Evolutionary conservation across 495 filamentous ascomycete species (phyloP), one percentile per base, ranked within the genome.

Genomic region (Penicillium fimorum): DNA sequence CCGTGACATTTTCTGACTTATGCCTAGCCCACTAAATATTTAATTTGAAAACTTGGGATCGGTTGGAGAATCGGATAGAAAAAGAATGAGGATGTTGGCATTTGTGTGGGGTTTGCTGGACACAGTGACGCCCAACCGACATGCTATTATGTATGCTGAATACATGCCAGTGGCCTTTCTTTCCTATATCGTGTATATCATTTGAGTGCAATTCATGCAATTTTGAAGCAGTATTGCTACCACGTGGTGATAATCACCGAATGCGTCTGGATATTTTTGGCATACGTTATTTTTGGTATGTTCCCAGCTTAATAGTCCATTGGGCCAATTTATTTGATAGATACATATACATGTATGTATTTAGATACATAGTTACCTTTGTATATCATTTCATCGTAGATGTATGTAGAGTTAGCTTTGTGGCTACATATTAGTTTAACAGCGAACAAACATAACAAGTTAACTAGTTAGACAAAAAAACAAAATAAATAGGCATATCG

Each of bases 111-210:
- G 48, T 57, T 63, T 56, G 53, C 60, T 63, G 60, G 46, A 53
- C 27, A 40, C 45, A 53, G 64, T 57, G 56, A 51, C 60, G 56
- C 65, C 57, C 55, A 45, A 57, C 52, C 51, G 41, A 53, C 48
- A 60, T 62, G 69, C 67, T 65, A 63, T 61, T 65, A 45, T 76
- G 71, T 73, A 72, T 72, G 66, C 69, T 71, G 71, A 61, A 71
- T 69, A 63, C 69, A 75, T 70, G 67, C 61, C 67, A 67, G 63
- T 72, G 69, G 58, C 68, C 66, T 71, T 67, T 68, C 66, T 67
- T 45, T 57, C 53, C 51, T 61, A 71, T 74, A 75, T 74, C 70
- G 68, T 76, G 74, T 76, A 76, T 71, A 76, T 76, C 74, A 76
- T 66, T 70, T 74, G 59, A 75, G 72, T 76, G 72, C 72, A 70